Base-by-base conservation (phyloP, 1,284 basidiomycete genomes). In the Ceratobasidium sp. region DNA sequence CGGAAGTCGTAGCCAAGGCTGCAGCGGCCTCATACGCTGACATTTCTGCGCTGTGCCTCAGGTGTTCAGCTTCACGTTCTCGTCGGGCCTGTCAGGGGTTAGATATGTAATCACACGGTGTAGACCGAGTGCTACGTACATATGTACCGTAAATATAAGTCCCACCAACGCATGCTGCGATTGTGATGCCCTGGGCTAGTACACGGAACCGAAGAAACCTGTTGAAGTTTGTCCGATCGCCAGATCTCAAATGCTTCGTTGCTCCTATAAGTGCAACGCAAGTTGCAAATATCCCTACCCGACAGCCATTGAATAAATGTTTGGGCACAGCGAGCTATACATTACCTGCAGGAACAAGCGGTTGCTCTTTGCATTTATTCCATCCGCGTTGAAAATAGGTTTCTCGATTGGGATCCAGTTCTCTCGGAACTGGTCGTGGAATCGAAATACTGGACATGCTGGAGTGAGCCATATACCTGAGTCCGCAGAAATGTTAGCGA, bases 331-430 rank as follows among this genome's bases (percentile, higher is more conserved):
- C n/a, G n/a, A n/a, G n/a, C n/a, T n/a, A n/a, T n/a, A n/a, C n/a
- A n/a, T n/a, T 62, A 79, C 82, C 82, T 46, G 81, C 69, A 16
- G 82, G 82, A 0, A 83, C 80, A n/a, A 80, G 64, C 9, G 82
- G 82, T 75, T 83, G 80, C 60, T 78, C 76, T 75, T 83, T 82
- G 76, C 82, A 83, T 75, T 82, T 82, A 30, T 77, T 76, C 79
- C 78, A 80, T 5, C 81, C 79, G 74, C 80, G 78, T 48, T 78
- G 72, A 43, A 78, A 74, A 76, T 80, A 82, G 12, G 78, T 78
- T 50, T 76, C 75, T 58, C 43, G 53, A 26, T n/a, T 41, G 18
- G 39, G 53, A 21, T 65, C 28, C 23, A 34, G 5, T 41, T 28
- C 12, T 23, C 57, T 41, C 34, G 36, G 57, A 41, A 59, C 57